Percentiles rank a stretch among this genome's conserved stretches.
Conservation (phyloP, 352 stramenopile species). For the Phytophthora europaea region DNA sequence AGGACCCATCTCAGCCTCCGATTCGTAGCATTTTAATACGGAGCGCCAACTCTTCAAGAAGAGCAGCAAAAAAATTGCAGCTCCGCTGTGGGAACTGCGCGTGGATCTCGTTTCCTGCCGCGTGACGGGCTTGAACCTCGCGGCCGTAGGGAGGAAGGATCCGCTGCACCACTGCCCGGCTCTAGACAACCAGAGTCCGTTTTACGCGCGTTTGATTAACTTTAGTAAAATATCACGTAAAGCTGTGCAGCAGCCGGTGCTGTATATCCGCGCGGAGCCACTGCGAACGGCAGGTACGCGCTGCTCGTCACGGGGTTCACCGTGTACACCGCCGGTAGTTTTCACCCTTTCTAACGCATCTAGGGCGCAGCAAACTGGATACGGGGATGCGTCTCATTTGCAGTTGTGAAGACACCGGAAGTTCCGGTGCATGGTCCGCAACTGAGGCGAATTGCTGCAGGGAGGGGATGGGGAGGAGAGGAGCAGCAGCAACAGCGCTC, state of each 20-base stretch:
- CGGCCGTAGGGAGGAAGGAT: not conserved
- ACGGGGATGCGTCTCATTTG: not conserved
- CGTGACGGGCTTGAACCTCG: not conserved
- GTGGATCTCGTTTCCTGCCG: not conserved
- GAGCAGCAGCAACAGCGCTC: not conserved
- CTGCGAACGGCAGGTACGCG: not conserved
- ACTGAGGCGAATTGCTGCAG: slow-evolving; percentile 2
- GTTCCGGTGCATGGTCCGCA: not conserved
- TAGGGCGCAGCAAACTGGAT: not conserved
- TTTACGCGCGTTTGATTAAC: not conserved
- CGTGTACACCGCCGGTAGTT: not conserved
- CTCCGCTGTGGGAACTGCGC: too few species aligned
- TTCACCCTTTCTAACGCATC: not conserved
- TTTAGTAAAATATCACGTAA: not conserved
- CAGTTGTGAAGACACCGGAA: not conserved
- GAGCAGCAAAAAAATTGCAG: not conserved
- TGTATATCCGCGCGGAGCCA: not conserved
- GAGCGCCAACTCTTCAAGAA: not conserved
- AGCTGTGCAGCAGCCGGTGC: slow-evolving; percentile 2
- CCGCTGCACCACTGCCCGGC: not conserved
- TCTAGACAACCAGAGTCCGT: not conserved
- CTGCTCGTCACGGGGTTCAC: not conserved
- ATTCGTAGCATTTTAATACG: not conserved
- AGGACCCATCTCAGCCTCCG: not conserved
- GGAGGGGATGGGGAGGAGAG: not conserved